Conservation (phyloP, 495 filamentous ascomycete species). For the Lepidopterella palustris region DNA sequence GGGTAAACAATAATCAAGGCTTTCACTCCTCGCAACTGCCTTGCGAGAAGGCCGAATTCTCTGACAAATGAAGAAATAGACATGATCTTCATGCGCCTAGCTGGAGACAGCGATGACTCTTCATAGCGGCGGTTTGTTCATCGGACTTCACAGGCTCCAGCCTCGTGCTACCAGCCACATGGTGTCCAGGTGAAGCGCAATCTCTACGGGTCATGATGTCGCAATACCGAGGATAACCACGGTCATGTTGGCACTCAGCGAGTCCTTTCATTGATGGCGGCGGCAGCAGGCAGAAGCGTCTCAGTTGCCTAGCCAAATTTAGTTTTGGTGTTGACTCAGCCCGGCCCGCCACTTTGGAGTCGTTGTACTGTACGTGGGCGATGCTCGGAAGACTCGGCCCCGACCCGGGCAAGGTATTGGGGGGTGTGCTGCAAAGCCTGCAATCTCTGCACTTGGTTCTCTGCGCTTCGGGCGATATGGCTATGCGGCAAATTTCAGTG, state of each 20-base stretch:
- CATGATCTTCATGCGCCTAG: neutral
- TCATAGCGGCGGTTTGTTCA: neutral
- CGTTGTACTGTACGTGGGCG: no score
- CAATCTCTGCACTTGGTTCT: neutral
- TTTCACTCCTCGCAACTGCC: neutral
- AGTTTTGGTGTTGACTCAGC: constrained; percentile 3
- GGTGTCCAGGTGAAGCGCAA: neutral
- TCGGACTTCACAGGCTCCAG: constrained; percentile 1
- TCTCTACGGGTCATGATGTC: neutral
- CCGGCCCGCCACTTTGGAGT: neutral
- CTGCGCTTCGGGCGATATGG: neutral
- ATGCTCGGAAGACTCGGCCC: neutral
- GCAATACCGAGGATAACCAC: neutral
- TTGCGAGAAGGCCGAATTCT: neutral
- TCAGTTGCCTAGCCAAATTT: neutral
- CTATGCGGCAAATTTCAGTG: constrained; percentile 1
- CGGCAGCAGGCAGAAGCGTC: constrained; percentile 3
- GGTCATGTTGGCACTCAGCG: constrained; percentile 1
- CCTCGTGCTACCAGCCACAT: neutral
- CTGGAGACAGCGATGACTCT: neutral
- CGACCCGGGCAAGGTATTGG: no score
- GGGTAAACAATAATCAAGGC: neutral
- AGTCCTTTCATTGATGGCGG: neutral
- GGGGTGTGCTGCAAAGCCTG: neutral
- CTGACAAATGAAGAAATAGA: neutral